These are phyloP conservation scores for Collariella sp. DNA, from an alignment of 495 filamentous ascomycete species.

Conservation along the genomic window DNA sequence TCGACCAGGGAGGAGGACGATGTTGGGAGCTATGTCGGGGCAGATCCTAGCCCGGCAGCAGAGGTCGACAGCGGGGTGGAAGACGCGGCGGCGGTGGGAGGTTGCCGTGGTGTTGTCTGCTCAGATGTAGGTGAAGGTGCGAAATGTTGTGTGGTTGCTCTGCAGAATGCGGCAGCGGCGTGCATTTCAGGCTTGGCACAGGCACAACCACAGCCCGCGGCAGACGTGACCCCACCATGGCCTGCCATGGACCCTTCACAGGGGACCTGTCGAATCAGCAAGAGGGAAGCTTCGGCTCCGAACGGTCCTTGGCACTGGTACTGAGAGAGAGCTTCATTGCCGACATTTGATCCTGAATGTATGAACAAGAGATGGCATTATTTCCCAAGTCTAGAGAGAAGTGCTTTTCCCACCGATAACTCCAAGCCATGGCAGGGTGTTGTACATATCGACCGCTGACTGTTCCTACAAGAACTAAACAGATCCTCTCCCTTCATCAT, in stretches of 20 bases:
- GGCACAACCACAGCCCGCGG: too few species aligned
- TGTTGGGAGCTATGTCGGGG: too few species aligned
- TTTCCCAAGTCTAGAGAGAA: not conserved
- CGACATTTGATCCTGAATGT: too few species aligned
- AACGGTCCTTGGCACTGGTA: not conserved
- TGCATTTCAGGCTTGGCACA: constrained; percentile 8
- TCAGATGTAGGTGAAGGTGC: not conserved
- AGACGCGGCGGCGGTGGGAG: not conserved
- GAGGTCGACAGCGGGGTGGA: not conserved
- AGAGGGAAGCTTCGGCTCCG: not conserved
- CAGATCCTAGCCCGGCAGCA: too few species aligned
- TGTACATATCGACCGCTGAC: not conserved
- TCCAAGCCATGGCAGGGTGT: not conserved
- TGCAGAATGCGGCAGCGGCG: constrained; percentile 2
- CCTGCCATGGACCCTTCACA: not conserved
- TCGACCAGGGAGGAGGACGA: too few species aligned
- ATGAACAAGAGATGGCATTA: not conserved
- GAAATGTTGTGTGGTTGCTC: not conserved
- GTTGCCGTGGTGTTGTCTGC: not conserved
- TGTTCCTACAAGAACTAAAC: not conserved
- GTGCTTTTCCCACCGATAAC: not conserved
- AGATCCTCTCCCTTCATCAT: not conserved
- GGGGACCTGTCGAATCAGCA: not conserved
- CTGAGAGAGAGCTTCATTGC: too few species aligned
- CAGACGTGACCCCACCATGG: constrained; percentile 10